Conservation (phyloP, 192 early-diverging fungal genomes). For the Endogone sp. region DNA sequence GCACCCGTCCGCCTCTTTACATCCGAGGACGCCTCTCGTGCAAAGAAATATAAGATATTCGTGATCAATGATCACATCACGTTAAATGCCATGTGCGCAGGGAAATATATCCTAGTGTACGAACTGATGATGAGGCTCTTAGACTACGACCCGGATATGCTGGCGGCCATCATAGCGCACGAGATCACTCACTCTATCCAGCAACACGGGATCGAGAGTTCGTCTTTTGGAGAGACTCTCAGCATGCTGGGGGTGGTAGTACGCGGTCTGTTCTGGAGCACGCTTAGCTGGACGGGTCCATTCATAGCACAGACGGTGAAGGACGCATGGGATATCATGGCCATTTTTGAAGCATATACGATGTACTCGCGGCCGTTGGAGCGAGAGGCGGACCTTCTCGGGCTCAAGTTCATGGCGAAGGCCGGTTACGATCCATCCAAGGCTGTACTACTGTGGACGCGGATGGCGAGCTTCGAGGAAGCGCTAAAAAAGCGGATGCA, state of each 20-base stretch:
- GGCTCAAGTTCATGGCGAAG: constrained; percentile 30
- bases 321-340: neutral
- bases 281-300: neutral
- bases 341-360: neutral
- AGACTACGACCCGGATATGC: constrained; percentile 15
- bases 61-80: constrained; percentile 25
- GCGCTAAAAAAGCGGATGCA: neutral
- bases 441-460: constrained; percentile 34
- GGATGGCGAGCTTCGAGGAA: constrained; percentile 17
- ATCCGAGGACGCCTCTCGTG: neutral
- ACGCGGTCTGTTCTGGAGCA: neutral
- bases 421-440: constrained; percentile 42
- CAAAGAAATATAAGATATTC: constrained; percentile 18
- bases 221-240: neutral
- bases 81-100: constrained; percentile 35
- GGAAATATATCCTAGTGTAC: constrained; percentile 21
- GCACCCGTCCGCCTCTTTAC: constrained; percentile 14
- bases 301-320: neutral
- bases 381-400: constrained; percentile 21
- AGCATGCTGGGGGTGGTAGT: neutral
- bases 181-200: constrained; percentile 2
- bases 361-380: neutral
- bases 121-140: constrained; percentile 24
- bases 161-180: neutral
- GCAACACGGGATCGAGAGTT: neutral